phyloP scores from a whole-genome alignment of 768 basidiomycete genomes.

The Galerina sulciceps region DNA sequence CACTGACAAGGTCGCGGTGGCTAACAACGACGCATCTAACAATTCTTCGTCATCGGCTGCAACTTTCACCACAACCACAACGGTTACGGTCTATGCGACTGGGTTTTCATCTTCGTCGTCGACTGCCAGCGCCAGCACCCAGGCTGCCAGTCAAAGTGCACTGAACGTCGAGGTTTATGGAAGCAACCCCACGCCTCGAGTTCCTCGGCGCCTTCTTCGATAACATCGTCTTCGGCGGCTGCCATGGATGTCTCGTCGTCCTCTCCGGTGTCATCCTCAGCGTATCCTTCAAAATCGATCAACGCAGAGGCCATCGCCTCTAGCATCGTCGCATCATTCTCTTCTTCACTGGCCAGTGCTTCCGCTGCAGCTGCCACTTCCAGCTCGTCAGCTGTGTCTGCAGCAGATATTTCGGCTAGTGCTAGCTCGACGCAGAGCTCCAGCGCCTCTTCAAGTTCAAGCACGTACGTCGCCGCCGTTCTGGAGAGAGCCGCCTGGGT shows the following conservation, averaged over 20 bases:
- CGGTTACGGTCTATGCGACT: slow-evolving; percentile 34
- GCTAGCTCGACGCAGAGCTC: slow-evolving; percentile 4
- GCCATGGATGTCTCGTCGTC: not conserved
- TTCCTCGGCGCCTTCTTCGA: not conserved
- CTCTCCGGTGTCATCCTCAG: not conserved
- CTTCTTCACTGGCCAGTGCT: not conserved
- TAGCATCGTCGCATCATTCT: not conserved
- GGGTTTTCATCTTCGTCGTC: slow-evolving; percentile 13
- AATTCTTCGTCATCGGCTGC: slow-evolving; percentile 10
- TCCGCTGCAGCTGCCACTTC: not conserved
- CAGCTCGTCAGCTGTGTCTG: slow-evolving; percentile 6
- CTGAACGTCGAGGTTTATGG: slow-evolving; percentile 26
- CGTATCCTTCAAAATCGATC: not conserved
- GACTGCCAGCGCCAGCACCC: slow-evolving; percentile 12
- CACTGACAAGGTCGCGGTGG: slow-evolving; percentile 19
- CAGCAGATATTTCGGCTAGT: not conserved
- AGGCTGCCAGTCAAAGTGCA: slow-evolving; percentile 19
- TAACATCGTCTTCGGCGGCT: slow-evolving; percentile 7
- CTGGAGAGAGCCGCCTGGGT: slow-evolving; percentile 12
- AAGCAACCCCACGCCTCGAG: slow-evolving; percentile 9
- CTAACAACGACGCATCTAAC: slow-evolving; percentile 11
- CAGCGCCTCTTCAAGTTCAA: slow-evolving; percentile 6
- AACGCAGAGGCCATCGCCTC: not conserved
- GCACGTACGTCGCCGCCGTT: slow-evolving; percentile 17
- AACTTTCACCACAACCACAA: slow-evolving; percentile 27